Conservation (phyloP, 495 filamentous ascomycete genomes). For the Podospora pseudocomata region DNA sequence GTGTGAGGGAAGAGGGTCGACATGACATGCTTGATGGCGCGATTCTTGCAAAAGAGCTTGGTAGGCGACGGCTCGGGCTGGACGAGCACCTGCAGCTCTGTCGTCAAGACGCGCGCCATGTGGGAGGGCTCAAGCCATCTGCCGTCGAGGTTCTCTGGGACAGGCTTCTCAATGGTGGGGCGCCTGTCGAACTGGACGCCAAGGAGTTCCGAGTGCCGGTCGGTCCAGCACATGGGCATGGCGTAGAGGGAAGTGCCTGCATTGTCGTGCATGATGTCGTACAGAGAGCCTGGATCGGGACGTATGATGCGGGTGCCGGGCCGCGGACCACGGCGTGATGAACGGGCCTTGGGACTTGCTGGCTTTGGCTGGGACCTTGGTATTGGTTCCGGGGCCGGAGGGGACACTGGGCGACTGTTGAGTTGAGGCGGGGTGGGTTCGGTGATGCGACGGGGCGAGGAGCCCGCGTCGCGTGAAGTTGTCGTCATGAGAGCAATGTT, state of each 20-base stretch:
- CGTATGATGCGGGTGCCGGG: slow-evolving; percentile 22
- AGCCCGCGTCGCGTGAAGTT: slow-evolving; percentile 18
- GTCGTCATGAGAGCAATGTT: slow-evolving; percentile 32
- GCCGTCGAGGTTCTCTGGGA: slow-evolving; percentile 23
- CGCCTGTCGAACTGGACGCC: slow-evolving; percentile 37
- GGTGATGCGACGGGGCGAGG: slow-evolving; percentile 10
- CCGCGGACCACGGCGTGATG: slow-evolving; percentile 1
- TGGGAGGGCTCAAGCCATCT: slow-evolving; percentile 26
- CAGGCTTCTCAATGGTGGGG: slow-evolving; percentile 32
- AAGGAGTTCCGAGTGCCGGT: slow-evolving; percentile 39
- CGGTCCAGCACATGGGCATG: slow-evolving; percentile 47
- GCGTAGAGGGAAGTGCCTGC: slow-evolving; percentile 38
- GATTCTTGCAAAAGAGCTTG: slow-evolving; percentile 22
- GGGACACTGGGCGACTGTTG: background rate
- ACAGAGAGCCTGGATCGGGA: slow-evolving; percentile 43
- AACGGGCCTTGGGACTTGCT: background rate
- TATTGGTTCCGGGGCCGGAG: background rate
- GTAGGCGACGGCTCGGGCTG: slow-evolving; percentile 10
- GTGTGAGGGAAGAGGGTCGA: slow-evolving; percentile 34
- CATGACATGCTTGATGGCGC: slow-evolving; percentile 36
- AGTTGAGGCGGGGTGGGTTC: slow-evolving; percentile 1
- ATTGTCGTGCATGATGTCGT: slow-evolving; percentile 46
- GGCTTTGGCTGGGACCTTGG: slow-evolving; percentile 10
- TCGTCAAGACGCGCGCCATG: slow-evolving; percentile 28
- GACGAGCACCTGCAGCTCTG: slow-evolving; percentile 34